Percentiles rank a stretch among this genome's conserved stretches.
These are phyloP conservation scores for Trypanosoma conorhini DNA, from an alignment of 208 protist species.

Conservation along the genomic window DNA sequence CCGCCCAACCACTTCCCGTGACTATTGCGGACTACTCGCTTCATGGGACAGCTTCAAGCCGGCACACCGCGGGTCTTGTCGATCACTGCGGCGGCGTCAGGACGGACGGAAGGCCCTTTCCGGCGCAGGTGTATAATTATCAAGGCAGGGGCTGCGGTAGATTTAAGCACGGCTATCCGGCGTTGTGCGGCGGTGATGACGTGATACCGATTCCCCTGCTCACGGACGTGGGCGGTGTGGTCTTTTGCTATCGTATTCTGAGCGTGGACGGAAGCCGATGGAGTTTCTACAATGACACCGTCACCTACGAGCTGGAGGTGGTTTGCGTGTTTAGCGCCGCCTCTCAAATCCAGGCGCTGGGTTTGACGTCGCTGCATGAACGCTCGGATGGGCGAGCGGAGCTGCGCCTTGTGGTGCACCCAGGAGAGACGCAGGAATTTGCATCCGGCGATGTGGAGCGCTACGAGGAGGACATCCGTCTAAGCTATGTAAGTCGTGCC, in stretches of 20 bases:
- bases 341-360: not conserved
- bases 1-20: not conserved
- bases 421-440: conserved; percentile 17
- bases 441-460: conserved; percentile 4
- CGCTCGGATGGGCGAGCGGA: not conserved
- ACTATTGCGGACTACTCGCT: not conserved
- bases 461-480: not conserved
- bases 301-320: conserved; percentile 22
- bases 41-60: not conserved
- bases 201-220: not conserved
- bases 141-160: conserved; percentile 8
- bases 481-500: conserved; percentile 1
- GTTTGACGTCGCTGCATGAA: conserved; percentile 5
- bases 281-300: conserved; percentile 32
- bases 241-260: conserved; percentile 8
- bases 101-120: not conserved
- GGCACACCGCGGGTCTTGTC: not conserved
- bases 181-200: conserved; percentile 9
- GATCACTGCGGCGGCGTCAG: not conserved
- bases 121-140: conserved; percentile 11
- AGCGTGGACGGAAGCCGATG: conserved; percentile 7
- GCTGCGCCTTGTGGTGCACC: conserved; percentile 8
- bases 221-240: not conserved
- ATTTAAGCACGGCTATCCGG: conserved; percentile 19
- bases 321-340: not conserved